These are phyloP conservation scores for Moesziomyces antarcticus DNA, from an alignment of 1,284 basidiomycete species.

Conservation along the genomic window DNA sequence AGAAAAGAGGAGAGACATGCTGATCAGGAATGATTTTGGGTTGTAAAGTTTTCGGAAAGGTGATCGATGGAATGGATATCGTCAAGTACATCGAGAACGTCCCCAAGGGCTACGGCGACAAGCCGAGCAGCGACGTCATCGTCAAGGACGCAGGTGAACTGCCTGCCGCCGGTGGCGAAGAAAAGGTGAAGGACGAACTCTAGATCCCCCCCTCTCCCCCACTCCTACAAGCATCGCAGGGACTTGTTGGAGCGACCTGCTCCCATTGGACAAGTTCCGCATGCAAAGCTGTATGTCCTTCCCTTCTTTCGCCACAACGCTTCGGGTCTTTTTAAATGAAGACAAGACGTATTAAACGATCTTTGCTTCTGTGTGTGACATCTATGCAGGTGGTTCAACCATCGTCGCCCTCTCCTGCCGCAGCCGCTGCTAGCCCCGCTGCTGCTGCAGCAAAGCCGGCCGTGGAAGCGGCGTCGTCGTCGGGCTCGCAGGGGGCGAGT, in stretches of 20 bases:
- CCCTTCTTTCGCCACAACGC: too few species aligned
- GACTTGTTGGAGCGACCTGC: too few species aligned
- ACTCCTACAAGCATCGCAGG: not conserved
- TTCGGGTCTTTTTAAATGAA: too few species aligned
- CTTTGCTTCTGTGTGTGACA: too few species aligned
- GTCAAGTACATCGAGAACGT: slow-evolving; percentile 63
- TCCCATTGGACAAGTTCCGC: too few species aligned
- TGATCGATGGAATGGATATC: slow-evolving; percentile 62
- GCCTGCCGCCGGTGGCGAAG: slow-evolving; percentile 9
- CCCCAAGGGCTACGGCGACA: slow-evolving; percentile 55
- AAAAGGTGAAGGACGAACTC: slow-evolving; percentile 61
- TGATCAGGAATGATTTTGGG: slow-evolving; percentile 67
- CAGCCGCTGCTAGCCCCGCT: not conserved
- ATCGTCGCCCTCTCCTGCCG: too few species aligned
- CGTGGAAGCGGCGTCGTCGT: not conserved
- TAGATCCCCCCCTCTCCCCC: slow-evolving; percentile 19
- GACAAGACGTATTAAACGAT: too few species aligned
- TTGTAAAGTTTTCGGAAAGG: slow-evolving; percentile 58
- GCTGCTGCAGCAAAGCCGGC: not conserved
- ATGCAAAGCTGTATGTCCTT: too few species aligned
- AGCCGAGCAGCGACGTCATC: slow-evolving; percentile 52
- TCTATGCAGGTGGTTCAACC: too few species aligned
- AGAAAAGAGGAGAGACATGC: slow-evolving; percentile 67
- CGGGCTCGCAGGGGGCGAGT: not conserved
- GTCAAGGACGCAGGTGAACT: slow-evolving; percentile 61